Percentiles rank a stretch among this genome's conserved stretches.
Evolutionary conservation across 2,329 filamentous ascomycete species (phyloP).

Genomic region (Lachnellula cervina): DNA sequence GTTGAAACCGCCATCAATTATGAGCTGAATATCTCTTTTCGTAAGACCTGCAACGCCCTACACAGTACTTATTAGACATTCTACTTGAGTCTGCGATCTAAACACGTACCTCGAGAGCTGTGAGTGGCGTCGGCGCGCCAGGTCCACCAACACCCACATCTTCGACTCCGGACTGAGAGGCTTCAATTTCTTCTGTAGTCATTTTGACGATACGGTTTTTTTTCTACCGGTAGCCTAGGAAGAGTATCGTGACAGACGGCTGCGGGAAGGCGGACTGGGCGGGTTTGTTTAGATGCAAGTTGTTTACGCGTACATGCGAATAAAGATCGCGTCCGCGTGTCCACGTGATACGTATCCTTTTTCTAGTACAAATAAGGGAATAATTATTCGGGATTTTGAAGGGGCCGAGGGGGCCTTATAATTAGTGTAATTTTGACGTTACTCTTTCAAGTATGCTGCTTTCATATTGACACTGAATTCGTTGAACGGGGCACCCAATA

Average conservation of each 20-base stretch:
- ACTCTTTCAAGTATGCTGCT: no score
- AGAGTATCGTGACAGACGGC: background rate
- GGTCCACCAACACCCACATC: conserved; percentile 73
- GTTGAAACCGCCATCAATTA: conserved; percentile 88
- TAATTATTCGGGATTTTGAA: no score
- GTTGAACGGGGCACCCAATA: no score
- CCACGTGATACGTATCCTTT: background rate
- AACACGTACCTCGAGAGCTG: conserved; percentile 71
- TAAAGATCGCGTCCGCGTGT: background rate
- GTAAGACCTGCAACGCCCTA: conserved; percentile 85
- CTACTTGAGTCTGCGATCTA: background rate
- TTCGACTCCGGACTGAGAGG: conserved; percentile 68
- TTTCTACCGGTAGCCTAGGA: background rate
- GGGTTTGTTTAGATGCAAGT: background rate
- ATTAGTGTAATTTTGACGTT: no score
- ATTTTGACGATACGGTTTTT: conserved; percentile 12
- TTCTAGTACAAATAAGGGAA: background rate
- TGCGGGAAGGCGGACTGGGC: background rate
- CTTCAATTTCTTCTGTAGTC: conserved; percentile 39
- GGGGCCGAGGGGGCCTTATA: no score
- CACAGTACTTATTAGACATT: background rate
- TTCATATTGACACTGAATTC: no score
- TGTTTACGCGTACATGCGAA: background rate
- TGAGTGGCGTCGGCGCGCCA: conserved; percentile 87
- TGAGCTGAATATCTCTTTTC: conserved; percentile 90